Evolutionary conservation across 768 basidiomycete genomes (phyloP).

Genomic region (Boletus pseudopeckii): DNA sequence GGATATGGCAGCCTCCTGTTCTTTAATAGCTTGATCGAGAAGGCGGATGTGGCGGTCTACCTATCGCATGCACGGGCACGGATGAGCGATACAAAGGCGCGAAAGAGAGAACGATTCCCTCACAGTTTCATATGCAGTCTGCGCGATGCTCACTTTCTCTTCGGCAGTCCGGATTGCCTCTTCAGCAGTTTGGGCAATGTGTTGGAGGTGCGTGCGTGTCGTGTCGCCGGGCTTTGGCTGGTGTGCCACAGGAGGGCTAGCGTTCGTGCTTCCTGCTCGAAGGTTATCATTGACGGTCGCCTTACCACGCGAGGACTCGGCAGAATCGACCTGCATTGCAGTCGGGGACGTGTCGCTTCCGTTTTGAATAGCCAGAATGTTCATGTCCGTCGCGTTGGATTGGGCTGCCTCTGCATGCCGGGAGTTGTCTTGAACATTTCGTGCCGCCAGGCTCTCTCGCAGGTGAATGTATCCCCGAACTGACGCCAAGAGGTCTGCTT

Average conservation of each 20-base stretch:
- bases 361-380: neutral
- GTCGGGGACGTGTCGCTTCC: neutral
- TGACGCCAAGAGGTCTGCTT: constrained; percentile 39
- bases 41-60: constrained; percentile 77
- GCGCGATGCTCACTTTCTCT: constrained; percentile 76
- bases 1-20: constrained; percentile 54
- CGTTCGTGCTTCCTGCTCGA: neutral
- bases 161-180: constrained; percentile 61
- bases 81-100: neutral
- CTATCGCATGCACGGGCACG: constrained; percentile 35
- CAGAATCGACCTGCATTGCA: constrained; percentile 8
- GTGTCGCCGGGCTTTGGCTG: constrained; percentile 31
- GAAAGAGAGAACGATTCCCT: constrained; percentile 17
- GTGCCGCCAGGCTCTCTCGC: constrained; percentile 28
- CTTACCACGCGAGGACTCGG: neutral
- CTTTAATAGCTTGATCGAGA: constrained; percentile 70
- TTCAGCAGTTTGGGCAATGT: constrained; percentile 57
- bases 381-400: neutral
- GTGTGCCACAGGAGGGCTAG: neutral
- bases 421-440: neutral
- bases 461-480: constrained; percentile 47
- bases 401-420: neutral
- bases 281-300: neutral
- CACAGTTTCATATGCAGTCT: constrained; percentile 68
- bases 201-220: constrained; percentile 50